These are phyloP conservation scores for Cercophora sp. DNA, from an alignment of 495 filamentous ascomycete genomes.

Conservation along the genomic window DNA sequence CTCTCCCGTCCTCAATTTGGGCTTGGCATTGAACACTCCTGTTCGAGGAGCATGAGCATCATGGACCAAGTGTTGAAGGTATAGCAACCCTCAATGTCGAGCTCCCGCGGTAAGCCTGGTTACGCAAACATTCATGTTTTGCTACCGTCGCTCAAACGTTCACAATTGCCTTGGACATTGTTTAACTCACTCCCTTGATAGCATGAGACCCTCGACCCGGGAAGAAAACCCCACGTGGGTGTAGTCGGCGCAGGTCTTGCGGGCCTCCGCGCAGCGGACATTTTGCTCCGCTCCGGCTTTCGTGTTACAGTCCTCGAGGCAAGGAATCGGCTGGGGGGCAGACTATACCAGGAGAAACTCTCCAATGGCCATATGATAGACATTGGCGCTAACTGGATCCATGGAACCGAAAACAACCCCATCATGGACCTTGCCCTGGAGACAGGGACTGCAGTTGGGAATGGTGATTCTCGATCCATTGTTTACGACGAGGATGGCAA, in stretches of 20 bases:
- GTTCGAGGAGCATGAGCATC: constrained; percentile 21
- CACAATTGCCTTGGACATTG: background rate
- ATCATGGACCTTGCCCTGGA: constrained; percentile 72
- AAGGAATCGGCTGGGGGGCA: constrained; percentile 76
- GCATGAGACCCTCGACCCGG: constrained; percentile 32
- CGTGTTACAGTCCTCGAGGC: constrained; percentile 84
- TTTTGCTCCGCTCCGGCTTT: constrained; percentile 72
- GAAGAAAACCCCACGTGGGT: constrained; percentile 50
- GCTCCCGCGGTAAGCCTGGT: too few relatives aligned
- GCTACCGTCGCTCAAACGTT: too few relatives aligned
- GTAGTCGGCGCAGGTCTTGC: constrained; percentile 84
- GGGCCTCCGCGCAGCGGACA: constrained; percentile 82
- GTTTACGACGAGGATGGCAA: constrained; percentile 63
- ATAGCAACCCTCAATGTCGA: too few relatives aligned
- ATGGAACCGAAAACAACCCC: constrained; percentile 81
- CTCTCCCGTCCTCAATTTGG: constrained; percentile 16
- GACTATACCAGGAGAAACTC: constrained; percentile 56
- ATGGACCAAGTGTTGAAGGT: constrained; percentile 26
- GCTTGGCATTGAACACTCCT: background rate
- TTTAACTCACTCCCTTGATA: constrained; percentile 30
- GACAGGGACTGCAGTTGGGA: constrained; percentile 58
- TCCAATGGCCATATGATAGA: constrained; percentile 47
- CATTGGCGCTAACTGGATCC: constrained; percentile 93
- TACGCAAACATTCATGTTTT: too few relatives aligned
- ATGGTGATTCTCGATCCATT: constrained; percentile 53